These are phyloP conservation scores for Candolleomyces aberdarensis DNA, from an alignment of 768 basidiomycete genomes.

Conservation along the genomic window DNA sequence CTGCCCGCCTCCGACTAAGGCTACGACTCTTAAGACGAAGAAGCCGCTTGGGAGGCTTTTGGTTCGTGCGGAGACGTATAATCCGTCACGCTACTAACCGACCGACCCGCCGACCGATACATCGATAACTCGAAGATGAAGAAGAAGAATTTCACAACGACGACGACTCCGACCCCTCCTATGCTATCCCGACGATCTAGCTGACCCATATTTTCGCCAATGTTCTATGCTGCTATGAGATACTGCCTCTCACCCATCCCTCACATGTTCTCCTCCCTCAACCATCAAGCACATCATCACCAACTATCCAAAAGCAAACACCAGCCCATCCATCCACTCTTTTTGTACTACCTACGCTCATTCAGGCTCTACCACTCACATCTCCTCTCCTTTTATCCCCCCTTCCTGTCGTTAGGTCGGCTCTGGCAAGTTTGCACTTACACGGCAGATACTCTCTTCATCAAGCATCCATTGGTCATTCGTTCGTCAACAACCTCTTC, in stretches of 20 bases:
- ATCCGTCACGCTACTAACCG: constrained; percentile 27
- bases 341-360: not conserved
- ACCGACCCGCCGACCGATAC: constrained; percentile 37
- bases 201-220: not conserved
- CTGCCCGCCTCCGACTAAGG: constrained; percentile 76
- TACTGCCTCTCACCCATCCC: not conserved
- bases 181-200: not conserved
- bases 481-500: no score
- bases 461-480: no score
- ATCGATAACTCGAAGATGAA: not conserved
- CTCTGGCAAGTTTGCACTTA: no score
- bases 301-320: not conserved
- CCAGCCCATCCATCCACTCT: not conserved
- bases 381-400: not conserved
- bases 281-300: not conserved
- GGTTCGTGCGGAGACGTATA: constrained; percentile 66
- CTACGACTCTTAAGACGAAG: constrained; percentile 52
- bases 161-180: not conserved
- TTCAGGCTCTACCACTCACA: not conserved
- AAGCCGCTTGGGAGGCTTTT: constrained; percentile 49
- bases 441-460: no score
- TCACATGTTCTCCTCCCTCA: not conserved
- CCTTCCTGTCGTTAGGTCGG: not conserved
- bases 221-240: not conserved
- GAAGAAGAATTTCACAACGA: not conserved